Percentiles rank a stretch among this genome's conserved stretches.
Evolutionary conservation across 2,329 filamentous ascomycete species (phyloP).

Genomic region (Epichloe uncinata): DNA sequence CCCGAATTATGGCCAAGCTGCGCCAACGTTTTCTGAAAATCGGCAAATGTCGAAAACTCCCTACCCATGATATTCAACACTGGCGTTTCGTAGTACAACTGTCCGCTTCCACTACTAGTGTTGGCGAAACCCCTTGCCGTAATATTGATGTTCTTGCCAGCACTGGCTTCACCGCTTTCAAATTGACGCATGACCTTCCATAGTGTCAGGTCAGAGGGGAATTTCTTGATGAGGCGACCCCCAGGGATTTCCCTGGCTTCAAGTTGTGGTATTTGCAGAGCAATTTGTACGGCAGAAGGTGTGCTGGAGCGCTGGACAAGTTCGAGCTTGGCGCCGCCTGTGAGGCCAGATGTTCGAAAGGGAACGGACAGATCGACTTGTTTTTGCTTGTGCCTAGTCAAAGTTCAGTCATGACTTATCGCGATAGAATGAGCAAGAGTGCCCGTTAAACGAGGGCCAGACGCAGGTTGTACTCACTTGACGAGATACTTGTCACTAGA

Average conservation of each 20-base stretch:
- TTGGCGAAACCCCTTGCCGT: constrained; percentile 74
- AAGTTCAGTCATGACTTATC: not conserved
- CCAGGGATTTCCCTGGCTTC: constrained; percentile 50
- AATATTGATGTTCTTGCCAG: constrained; percentile 56
- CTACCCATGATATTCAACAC: constrained; percentile 73
- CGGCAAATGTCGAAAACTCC: constrained; percentile 61
- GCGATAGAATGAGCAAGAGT: too few species aligned
- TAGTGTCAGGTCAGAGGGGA: constrained; percentile 74
- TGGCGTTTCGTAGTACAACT: constrained; percentile 79
- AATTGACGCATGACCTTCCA: constrained; percentile 88
- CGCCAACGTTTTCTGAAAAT: constrained; percentile 78
- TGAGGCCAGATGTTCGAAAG: constrained; percentile 70
- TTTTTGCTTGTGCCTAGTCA: constrained; percentile 65
- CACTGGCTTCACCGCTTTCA: constrained; percentile 58
- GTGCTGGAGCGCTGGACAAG: constrained; percentile 79
- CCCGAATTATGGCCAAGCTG: constrained; percentile 82
- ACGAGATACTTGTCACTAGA: constrained; percentile 62
- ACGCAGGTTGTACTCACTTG: constrained; percentile 44
- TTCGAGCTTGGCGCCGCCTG: constrained; percentile 80
- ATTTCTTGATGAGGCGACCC: constrained; percentile 68
- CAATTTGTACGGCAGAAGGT: constrained; percentile 73
- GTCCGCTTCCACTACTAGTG: constrained; percentile 48
- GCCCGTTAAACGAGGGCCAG: not conserved
- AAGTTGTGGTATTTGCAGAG: constrained; percentile 67
- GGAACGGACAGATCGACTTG: constrained; percentile 72